Evolutionary conservation across 1,284 basidiomycete species (phyloP), one percentile per base, ranked within the genome.

Genomic region (Leccinum proximum): DNA sequence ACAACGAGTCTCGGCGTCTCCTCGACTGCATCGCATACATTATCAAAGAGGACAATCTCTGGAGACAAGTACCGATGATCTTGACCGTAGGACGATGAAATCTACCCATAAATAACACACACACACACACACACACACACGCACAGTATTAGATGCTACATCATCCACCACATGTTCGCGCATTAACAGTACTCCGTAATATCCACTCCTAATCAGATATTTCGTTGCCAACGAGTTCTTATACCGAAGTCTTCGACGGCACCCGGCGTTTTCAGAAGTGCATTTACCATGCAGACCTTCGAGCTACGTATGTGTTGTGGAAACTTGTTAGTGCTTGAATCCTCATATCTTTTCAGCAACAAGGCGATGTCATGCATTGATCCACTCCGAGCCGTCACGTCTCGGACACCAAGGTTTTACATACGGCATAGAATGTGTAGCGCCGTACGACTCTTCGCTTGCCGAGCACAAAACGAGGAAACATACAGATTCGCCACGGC

Each of bases 321-420:
- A 16, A n/a, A 7, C 1, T 3, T 45, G 22, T 42, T 3, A 42
- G 9, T 45, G 9, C 9, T 8, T 2, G 7, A 4, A 38, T 40
- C 0, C 5, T 35, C 35, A 68, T 9, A 5, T 1, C 8, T 4
- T 60, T 8, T 60, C 37, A 85, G 84, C 14, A 84, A 30, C 64
- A 86, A 86, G 69, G 84, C 83, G 6, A 82, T 79, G 1, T 85
- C 79, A 67, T 81, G 81, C 65, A 66, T 85, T 9, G 80, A 84
- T 60, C 81, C 80, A 57, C 77, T 77, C n/a, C 26, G 26, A 30
- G 26, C 26, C 26, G 84, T 86, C 14, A 75, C 78, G 5, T 77
- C 78, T 0, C 74, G 83, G 9, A 74, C 82, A 9, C 74, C 84
- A 1, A 80, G 72, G 67, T 71, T 33, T 72, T 48, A 76, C 79